These are phyloP conservation scores for Colletotrichum gloeosporioides DNA, from an alignment of 2,329 filamentous ascomycete genomes.

Conservation along the genomic window DNA sequence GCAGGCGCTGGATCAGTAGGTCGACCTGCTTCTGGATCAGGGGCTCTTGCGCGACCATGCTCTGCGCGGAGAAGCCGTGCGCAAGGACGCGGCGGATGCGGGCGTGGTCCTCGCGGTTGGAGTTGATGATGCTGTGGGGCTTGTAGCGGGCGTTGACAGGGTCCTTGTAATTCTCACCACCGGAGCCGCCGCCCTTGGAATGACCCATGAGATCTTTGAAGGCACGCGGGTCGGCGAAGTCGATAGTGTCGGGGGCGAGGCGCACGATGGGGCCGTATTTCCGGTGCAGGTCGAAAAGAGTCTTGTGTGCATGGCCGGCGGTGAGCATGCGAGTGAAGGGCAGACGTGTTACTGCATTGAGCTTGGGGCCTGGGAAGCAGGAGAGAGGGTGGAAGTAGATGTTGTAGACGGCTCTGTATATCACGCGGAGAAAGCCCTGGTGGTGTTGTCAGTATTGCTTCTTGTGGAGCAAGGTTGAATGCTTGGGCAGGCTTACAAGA, in stretches of 20 bases:
- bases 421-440: background rate
- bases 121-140: conserved; percentile 15
- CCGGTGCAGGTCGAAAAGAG: conserved; percentile 18
- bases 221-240: conserved; percentile 37
- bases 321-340: background rate
- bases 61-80: conserved; percentile 33
- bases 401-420: conserved; percentile 29
- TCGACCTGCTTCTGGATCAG: conserved; percentile 33
- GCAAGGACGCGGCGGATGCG: conserved; percentile 28
- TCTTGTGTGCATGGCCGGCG: background rate
- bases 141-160: background rate
- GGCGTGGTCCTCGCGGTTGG: conserved; percentile 22
- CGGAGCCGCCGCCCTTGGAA: conserved; percentile 1
- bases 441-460: background rate
- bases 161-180: conserved; percentile 2
- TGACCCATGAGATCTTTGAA: conserved; percentile 48
- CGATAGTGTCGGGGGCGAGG: conserved; percentile 41
- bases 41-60: conserved; percentile 35
- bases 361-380: conserved; percentile 33
- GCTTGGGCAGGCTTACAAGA: background rate
- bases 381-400: conserved; percentile 38
- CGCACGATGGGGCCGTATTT: conserved; percentile 42
- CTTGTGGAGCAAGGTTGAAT: background rate
- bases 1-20: conserved; percentile 35
- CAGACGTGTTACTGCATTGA: conserved; percentile 4